phyloP scores from a whole-genome alignment of 208 protist species.

The Trypanosoma brucei region DNA sequence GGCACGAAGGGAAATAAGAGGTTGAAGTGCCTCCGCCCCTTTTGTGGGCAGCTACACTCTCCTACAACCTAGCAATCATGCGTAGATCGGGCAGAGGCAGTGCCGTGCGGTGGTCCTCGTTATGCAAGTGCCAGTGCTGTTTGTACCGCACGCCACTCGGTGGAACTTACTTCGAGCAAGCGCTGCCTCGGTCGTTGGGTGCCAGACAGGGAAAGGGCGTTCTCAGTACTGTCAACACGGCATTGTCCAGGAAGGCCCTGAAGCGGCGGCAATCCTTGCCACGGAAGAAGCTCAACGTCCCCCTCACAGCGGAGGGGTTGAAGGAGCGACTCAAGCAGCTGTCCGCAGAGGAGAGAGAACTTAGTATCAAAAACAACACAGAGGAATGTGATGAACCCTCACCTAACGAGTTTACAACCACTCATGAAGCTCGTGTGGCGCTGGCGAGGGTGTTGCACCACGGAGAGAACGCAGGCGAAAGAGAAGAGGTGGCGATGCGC shows the following conservation, averaged over 20 bases:
- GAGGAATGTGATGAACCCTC: not conserved
- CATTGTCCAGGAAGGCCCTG: not conserved
- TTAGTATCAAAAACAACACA: not conserved
- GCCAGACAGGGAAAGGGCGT: conserved; percentile 8
- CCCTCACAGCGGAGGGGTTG: conserved; percentile 18
- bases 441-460: not conserved
- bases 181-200: conserved; percentile 16
- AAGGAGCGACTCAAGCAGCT: conserved; percentile 15
- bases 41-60: too few species aligned
- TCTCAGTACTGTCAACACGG: conserved; percentile 12
- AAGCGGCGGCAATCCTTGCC: not conserved
- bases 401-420: not conserved
- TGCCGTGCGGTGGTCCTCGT: not conserved
- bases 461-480: not conserved
- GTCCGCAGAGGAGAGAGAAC: not conserved
- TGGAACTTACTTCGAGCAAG: conserved; percentile 21
- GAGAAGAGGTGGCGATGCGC: not conserved
- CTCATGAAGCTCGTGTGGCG: not conserved
- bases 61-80: too few species aligned
- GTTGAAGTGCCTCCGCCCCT: too few species aligned
- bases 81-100: too few species aligned
- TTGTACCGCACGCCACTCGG: conserved; percentile 25
- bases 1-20: too few species aligned
- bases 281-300: conserved; percentile 8
- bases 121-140: conserved; percentile 6